Evolutionary conservation across 2,329 filamentous ascomycete genomes (phyloP).

Genomic region (Stagonosporopsis cucurbitacearum): DNA sequence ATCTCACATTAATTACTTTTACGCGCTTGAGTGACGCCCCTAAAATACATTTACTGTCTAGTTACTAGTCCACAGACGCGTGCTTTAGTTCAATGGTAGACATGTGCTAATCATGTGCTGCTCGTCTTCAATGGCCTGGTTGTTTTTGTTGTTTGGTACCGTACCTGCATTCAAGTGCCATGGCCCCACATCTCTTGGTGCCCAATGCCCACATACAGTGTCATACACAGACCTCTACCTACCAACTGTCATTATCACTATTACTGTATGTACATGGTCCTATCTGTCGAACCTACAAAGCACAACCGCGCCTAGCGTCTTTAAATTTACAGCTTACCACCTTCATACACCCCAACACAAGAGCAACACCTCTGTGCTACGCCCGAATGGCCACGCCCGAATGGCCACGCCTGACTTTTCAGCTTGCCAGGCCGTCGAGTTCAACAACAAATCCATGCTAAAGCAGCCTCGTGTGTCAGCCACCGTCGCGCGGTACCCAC

Average conservation of each 20-base stretch:
- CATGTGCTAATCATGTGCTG: no score
- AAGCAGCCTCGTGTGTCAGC: constrained; percentile 2
- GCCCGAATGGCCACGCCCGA: no score
- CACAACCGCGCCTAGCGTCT: background rate
- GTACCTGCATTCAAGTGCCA: background rate
- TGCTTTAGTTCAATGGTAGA: no score
- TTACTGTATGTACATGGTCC: no score
- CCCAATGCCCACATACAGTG: no score
- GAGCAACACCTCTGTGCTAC: background rate
- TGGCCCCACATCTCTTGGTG: background rate
- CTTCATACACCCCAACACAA: background rate
- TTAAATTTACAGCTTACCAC: background rate
- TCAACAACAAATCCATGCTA: background rate
- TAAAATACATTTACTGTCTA: no score
- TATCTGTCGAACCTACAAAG: background rate
- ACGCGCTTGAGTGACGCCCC: no score
- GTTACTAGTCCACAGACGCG: no score
- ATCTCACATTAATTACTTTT: no score
- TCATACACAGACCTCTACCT: no score
- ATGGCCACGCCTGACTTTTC: no score
- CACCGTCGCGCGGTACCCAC: constrained; percentile 1
- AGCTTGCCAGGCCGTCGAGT: background rate
- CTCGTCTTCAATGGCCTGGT: background rate
- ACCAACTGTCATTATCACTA: no score
- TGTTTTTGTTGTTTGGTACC: background rate